phyloP scores from a whole-genome alignment of 2,329 filamentous ascomycete species.

The Xylariaceae sp. region DNA sequence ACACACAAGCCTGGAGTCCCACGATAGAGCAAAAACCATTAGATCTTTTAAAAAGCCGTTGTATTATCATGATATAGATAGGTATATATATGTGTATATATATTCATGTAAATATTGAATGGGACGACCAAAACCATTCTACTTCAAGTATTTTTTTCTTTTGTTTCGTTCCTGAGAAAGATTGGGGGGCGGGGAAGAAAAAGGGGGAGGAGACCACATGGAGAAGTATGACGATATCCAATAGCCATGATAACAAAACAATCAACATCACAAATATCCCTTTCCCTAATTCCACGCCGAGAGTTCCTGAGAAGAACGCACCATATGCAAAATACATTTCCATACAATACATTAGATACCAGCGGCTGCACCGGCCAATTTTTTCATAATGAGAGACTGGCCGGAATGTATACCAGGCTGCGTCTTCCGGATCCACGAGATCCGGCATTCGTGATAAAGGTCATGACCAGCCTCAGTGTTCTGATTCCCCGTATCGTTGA shows the following conservation, averaged over 20 bases:
- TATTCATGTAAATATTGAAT: background rate
- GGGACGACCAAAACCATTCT: conserved; percentile 5
- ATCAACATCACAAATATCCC: conserved; percentile 3
- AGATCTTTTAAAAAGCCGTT: background rate
- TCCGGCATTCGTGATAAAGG: conserved; percentile 1
- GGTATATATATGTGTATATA: conserved; percentile 1
- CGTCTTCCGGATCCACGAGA: background rate
- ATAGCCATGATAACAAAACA: conserved; percentile 1
- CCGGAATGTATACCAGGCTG: background rate
- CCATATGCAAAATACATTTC: conserved; percentile 19
- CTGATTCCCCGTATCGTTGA: background rate
- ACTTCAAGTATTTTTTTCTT: background rate
- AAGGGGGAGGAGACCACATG: background rate
- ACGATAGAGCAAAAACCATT: background rate
- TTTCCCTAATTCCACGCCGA: conserved; percentile 6
- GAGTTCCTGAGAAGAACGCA: conserved; percentile 5
- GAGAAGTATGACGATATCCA: background rate
- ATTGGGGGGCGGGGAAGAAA: background rate
- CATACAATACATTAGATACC: background rate
- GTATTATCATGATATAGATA: conserved; percentile 13
- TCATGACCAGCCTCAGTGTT: background rate
- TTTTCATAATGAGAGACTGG: background rate
- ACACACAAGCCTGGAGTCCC: too few relatives aligned
- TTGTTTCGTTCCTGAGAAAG: background rate
- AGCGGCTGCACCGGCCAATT: background rate